Base-by-base conservation (phyloP, 2,329 filamentous ascomycete species). In the Sarocladium kiliense region DNA sequence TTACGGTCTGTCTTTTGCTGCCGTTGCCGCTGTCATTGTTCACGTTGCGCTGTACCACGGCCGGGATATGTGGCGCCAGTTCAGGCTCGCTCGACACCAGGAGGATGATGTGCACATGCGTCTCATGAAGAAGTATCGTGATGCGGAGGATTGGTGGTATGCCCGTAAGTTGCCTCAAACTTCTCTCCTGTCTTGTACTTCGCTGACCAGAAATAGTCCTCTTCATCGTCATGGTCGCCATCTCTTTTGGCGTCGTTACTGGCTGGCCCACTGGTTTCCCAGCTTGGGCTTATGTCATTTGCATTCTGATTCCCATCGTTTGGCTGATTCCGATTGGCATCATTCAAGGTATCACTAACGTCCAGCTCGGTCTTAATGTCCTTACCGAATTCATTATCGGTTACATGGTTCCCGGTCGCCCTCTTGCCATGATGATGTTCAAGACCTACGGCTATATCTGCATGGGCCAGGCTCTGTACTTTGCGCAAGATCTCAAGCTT, bases 401-500 rank as follows among this genome's bases (percentile, higher is more conserved):
- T 5, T 89, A 89, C 68, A 86, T 89, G 76, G 79, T 87, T 51
- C 86, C 86, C 0, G 87, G 87, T 25, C 78, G 78, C 2, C 86
- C 87, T 1, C 75, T 89, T 58, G 85, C 85, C 49, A 85, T 89
- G 78, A 90, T 90, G 86, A 79, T 89, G 72, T 89, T 89, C 74
- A 89, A 89, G 70, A 87, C 85, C 58, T 89, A 86, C 62, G 84
- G 85, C 53, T 88, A 87, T 65, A 80, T 88, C 55, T 82, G 77
- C 69, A 86, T 87, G 82, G 75, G 75, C 16, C 82, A 87, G 66
- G 85, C 81, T 0, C 73, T 87, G 51, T 84, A 80, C 66, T 87
- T 87, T 66, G 74, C 77, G 4, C 81, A 85, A 65, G 85, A 87
- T 61, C 75, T 87, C 62, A 87, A 87, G 66, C 75, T 86, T 2